phyloP scores from a whole-genome alignment of 2,329 filamentous ascomycete species.

The Colletotrichum graminicola region DNA sequence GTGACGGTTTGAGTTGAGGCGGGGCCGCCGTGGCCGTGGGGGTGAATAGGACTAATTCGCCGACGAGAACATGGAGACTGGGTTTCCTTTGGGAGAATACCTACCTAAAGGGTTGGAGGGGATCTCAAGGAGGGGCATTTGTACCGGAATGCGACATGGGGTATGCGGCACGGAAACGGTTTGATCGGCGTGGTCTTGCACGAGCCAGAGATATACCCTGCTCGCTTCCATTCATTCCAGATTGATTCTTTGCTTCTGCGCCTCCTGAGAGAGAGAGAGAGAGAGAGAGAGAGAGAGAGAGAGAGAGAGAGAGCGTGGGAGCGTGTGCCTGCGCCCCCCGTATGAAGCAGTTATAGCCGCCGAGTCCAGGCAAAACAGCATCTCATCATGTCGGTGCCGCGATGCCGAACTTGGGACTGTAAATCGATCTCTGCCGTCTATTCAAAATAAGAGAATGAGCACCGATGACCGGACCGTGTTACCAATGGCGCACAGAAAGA shows the following conservation, averaged over 20 bases:
- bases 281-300: too few relatives aligned
- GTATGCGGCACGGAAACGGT: not conserved
- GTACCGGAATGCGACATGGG: conserved; percentile 5
- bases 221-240: not conserved
- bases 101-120: not conserved
- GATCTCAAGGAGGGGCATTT: not conserved
- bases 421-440: not conserved
- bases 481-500: too few relatives aligned
- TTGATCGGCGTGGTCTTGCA: conserved; percentile 26
- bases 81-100: conserved; percentile 1
- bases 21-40: conserved; percentile 4
- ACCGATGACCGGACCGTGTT: not conserved
- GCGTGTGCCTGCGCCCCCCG: conserved; percentile 5
- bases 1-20: not conserved
- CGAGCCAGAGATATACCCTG: conserved; percentile 10
- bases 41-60: not conserved
- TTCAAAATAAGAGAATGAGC: too few relatives aligned
- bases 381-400: conserved; percentile 2
- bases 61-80: not conserved
- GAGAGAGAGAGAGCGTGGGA: too few relatives aligned
- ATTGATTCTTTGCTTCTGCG: not conserved
- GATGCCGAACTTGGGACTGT: conserved; percentile 3
- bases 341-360: not conserved
- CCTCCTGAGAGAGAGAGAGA: not conserved
- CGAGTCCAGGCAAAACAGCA: not conserved